Evolutionary conservation across 139 green algal species (phyloP).

Genomic region (Asterochloris sp.): DNA sequence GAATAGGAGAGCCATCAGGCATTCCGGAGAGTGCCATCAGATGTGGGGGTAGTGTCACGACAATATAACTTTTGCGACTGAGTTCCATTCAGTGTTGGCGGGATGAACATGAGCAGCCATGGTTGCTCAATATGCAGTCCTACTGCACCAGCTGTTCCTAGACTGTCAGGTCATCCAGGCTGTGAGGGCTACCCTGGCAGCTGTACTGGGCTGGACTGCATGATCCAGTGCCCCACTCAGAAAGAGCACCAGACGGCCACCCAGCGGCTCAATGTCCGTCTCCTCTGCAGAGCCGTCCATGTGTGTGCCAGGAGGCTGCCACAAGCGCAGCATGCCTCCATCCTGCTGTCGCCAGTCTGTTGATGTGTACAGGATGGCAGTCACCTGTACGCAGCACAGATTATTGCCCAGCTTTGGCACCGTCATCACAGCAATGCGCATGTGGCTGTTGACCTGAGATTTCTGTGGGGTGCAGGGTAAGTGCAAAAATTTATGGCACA

Average conservation of each 20-base stretch:
- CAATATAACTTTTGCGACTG: too few relatives aligned
- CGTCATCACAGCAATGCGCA: not conserved
- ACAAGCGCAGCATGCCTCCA: constrained; percentile 48
- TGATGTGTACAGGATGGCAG: constrained; percentile 48
- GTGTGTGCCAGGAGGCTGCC: constrained; percentile 27
- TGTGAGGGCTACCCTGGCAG: constrained; percentile 25
- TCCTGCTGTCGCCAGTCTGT: constrained; percentile 31
- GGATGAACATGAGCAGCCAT: too few relatives aligned
- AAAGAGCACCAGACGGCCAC: constrained; percentile 43
- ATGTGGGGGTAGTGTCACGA: too few relatives aligned
- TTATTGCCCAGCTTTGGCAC: not conserved
- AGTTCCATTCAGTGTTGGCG: too few relatives aligned
- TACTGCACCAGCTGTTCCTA: too few relatives aligned
- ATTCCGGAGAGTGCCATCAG: too few relatives aligned
- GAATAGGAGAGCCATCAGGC: too few relatives aligned
- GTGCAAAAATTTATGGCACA: too few relatives aligned
- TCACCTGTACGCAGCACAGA: constrained; percentile 22
- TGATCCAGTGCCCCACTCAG: constrained; percentile 56
- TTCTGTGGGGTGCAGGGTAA: not conserved
- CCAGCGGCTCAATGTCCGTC: constrained; percentile 40
- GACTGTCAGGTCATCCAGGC: constrained; percentile 10
- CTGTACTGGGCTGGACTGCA: constrained; percentile 36
- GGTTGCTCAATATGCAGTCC: too few relatives aligned
- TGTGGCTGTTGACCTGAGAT: not conserved
- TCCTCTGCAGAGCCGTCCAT: constrained; percentile 17